Evolutionary conservation across 345 rosid species (phyloP), one percentile per base, ranked within the genome.

Genomic region (Litchi chinensis): DNA sequence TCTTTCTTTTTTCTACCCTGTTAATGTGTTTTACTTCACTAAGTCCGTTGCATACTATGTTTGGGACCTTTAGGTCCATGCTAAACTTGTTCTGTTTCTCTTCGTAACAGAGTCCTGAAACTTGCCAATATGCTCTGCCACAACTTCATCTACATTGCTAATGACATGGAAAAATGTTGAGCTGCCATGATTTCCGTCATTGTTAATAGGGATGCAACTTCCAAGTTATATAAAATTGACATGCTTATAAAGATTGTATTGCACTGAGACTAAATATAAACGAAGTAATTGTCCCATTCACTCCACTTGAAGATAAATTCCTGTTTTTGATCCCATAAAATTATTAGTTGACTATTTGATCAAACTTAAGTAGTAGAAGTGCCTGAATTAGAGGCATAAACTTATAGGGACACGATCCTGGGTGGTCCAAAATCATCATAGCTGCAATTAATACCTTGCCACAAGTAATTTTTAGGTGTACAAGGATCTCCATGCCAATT

Each of bases 401-500:
- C 90, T 83, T 84, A 87, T 90, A 87, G 78, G 57, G 71, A 32
- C 37, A 32, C 37, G 2, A 32, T 32, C 37, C 37, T 32, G 3
- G 2, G 1, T 32, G 37, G 37, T 32, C 37, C 4, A 32, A 32
- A 32, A 32, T 2, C 37, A 32, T 32, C 37, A 32, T 32, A 32
- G 37, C 73, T 78, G 82, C 90, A 90, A 60, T 80, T 78, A 73
- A 90, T 78, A 68, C 93, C 87, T 15, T 88, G 83, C 90, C 91
- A 85, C 44, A 56, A 8, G 69, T 79, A 88, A 24, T 11, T 54
- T 77, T 26, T 70, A 24, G 37, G 88, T 89, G 79, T 68, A 39
- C 89, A 86, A 65, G 91, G 91, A 85, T 87, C 92, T 57, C 92
- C 89, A 65, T 87, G 86, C 92, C 88, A 89, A 67, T 83, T 79